Evolutionary conservation across 805 yeast genomes (phyloP).

Genomic region (Candida coleopterorum): DNA sequence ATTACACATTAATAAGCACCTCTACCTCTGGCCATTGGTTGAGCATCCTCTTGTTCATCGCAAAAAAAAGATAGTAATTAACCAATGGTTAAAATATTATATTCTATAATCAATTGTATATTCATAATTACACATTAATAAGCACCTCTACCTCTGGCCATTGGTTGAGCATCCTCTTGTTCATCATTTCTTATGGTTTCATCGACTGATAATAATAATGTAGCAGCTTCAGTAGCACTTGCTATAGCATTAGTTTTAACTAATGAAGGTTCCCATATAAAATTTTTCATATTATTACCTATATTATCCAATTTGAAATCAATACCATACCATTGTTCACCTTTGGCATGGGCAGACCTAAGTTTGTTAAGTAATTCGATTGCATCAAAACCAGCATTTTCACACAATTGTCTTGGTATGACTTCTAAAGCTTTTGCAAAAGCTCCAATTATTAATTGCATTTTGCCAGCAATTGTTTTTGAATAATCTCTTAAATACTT

Average conservation of each 20-base stretch:
- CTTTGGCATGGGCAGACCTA: conserved; percentile 91
- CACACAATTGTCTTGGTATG: conserved; percentile 96
- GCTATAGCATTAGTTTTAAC: conserved; percentile 91
- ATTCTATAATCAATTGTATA: neutral
- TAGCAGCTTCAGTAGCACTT: conserved; percentile 96
- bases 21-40: conserved; percentile 57
- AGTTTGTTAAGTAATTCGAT: conserved; percentile 88
- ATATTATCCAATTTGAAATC: conserved; percentile 82
- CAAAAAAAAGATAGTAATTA: too few species aligned
- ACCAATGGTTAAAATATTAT: too few species aligned
- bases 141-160: conserved; percentile 70
- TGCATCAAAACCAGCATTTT: conserved; percentile 98
- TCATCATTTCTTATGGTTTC: conserved; percentile 82
- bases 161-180: conserved; percentile 41
- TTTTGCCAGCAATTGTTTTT: conserved; percentile 88
- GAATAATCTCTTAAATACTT: conserved; percentile 83
- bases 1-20: conserved; percentile 43
- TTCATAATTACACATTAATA: conserved; percentile 14
- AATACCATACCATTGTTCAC: conserved; percentile 87
- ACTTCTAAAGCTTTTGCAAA: conserved; percentile 93
- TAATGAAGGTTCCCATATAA: conserved; percentile 97
- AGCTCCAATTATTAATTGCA: conserved; percentile 86
- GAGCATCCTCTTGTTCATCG: conserved; percentile 51
- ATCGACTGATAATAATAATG: conserved; percentile 88
- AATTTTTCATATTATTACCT: conserved; percentile 77